Conservation (phyloP, 345 rosid genomes). For the Aquilaria yunnanensis region DNA sequence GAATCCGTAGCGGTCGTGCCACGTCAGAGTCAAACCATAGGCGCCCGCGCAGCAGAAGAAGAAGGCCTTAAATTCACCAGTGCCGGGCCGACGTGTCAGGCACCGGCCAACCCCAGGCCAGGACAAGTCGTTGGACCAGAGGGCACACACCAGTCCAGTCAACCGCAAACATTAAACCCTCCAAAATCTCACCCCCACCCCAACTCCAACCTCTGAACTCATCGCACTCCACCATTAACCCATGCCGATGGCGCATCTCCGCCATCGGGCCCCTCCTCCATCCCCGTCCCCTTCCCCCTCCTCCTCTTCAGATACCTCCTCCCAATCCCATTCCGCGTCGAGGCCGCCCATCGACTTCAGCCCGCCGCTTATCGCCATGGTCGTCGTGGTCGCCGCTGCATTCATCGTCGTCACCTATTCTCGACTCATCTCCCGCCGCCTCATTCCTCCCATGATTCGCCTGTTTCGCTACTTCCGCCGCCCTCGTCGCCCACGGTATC, state of each 20-base stretch:
- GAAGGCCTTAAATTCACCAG: constrained; percentile 37
- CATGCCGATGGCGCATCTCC: constrained; percentile 4
- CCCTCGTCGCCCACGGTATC: constrained; percentile 41
- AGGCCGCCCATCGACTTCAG: constrained; percentile 64
- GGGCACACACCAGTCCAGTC: constrained; percentile 20
- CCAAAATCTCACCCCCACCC: constrained; percentile 5
- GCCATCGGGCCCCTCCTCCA: constrained; percentile 16
- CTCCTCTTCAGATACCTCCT: background rate
- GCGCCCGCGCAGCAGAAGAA: constrained; percentile 11
- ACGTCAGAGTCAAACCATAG: background rate
- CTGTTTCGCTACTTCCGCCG: constrained; percentile 36
- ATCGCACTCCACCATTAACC: background rate
- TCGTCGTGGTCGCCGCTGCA: constrained; percentile 74
- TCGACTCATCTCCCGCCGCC: constrained; percentile 72
- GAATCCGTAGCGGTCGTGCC: too few species aligned
- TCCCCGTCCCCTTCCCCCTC: constrained; percentile 15
- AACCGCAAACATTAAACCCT: constrained; percentile 13
- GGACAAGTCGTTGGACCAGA: constrained; percentile 13
- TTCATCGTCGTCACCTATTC: constrained; percentile 69
- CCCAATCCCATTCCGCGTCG: constrained; percentile 18
- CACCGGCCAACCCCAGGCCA: constrained; percentile 16
- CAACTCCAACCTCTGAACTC: background rate
- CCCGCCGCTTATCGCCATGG: constrained; percentile 94
- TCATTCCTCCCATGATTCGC: constrained; percentile 39
- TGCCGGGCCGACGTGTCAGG: constrained; percentile 31